These are phyloP conservation scores for Beauveria australis DNA, from an alignment of 2,329 filamentous ascomycete species.

Conservation along the genomic window DNA sequence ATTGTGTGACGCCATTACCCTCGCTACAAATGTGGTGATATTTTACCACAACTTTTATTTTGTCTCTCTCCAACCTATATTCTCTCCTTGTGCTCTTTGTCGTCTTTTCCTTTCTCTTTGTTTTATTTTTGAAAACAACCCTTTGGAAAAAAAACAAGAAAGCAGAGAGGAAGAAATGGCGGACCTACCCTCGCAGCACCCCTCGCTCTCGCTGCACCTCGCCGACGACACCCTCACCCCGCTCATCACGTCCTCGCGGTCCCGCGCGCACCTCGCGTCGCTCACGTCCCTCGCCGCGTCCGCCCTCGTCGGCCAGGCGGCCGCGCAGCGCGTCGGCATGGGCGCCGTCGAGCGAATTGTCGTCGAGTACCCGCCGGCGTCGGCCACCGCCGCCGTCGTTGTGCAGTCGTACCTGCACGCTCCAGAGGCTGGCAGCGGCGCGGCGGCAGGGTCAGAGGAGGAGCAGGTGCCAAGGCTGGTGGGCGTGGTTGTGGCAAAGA, in stretches of 20 bases:
- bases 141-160: not conserved
- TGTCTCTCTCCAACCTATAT: not conserved
- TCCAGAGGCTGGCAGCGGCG: constrained; percentile 16
- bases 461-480: constrained; percentile 39
- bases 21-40: not conserved
- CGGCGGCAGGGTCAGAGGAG: not conserved
- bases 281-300: constrained; percentile 44
- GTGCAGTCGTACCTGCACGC: constrained; percentile 38
- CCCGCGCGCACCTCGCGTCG: constrained; percentile 36
- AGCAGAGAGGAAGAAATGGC: constrained; percentile 19
- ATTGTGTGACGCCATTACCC: not conserved
- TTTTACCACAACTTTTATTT: not conserved
- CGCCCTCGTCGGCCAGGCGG: constrained; percentile 44
- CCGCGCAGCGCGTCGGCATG: constrained; percentile 43
- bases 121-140: not conserved
- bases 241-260: constrained; percentile 45
- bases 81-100: not conserved
- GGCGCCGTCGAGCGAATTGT: constrained; percentile 49
- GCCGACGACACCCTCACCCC: constrained; percentile 49
- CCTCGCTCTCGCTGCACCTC: constrained; percentile 46
- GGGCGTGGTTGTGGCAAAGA: constrained; percentile 44
- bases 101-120: not conserved
- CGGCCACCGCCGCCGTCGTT: constrained; percentile 27
- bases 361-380: constrained; percentile 41
- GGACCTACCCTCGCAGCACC: constrained; percentile 38